Evolutionary conservation across 768 basidiomycete genomes (phyloP).

Genomic region (Mycena rebaudengoi): DNA sequence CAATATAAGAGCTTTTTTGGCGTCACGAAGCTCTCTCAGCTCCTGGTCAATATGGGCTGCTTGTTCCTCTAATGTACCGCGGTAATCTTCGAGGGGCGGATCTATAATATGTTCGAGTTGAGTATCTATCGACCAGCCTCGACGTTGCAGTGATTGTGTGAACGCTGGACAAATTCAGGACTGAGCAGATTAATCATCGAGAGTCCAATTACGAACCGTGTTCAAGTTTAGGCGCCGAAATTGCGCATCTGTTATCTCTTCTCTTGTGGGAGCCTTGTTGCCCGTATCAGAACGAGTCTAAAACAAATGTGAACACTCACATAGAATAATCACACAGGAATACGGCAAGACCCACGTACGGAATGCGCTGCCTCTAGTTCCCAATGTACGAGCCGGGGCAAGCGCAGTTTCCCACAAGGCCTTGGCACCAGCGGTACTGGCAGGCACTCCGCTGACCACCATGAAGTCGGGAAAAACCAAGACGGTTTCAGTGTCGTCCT

Average conservation of each 20-base stretch:
- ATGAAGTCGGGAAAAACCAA: conserved; percentile 95
- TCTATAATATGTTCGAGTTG: conserved; percentile 67
- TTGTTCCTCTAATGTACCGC: conserved; percentile 58
- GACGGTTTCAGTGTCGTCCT: conserved; percentile 77
- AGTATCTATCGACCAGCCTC: conserved; percentile 81
- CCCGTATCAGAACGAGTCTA: not conserved
- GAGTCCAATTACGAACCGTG: conserved; percentile 63
- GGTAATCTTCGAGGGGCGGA: conserved; percentile 69
- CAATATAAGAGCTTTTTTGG: conserved; percentile 83
- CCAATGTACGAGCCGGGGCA: conserved; percentile 62
- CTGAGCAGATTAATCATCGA: conserved; percentile 17
- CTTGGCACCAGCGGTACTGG: conserved; percentile 69
- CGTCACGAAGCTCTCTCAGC: conserved; percentile 57
- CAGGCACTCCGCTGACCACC: conserved; percentile 75
- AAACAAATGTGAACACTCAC: conserved; percentile 41
- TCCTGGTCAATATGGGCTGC: conserved; percentile 62
- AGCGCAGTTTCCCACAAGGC: conserved; percentile 71
- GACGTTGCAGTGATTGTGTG: conserved; percentile 64
- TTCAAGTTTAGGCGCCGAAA: conserved; percentile 86
- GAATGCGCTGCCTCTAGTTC: conserved; percentile 53
- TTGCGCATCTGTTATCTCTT: conserved; percentile 90
- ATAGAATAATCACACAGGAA: conserved; percentile 89
- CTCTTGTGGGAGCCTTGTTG: conserved; percentile 88
- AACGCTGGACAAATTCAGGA: conserved; percentile 56
- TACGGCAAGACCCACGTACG: conserved; percentile 89